Conservation (phyloP, 2,329 filamentous ascomycete genomes). For the Neonectria magnoliae region DNA sequence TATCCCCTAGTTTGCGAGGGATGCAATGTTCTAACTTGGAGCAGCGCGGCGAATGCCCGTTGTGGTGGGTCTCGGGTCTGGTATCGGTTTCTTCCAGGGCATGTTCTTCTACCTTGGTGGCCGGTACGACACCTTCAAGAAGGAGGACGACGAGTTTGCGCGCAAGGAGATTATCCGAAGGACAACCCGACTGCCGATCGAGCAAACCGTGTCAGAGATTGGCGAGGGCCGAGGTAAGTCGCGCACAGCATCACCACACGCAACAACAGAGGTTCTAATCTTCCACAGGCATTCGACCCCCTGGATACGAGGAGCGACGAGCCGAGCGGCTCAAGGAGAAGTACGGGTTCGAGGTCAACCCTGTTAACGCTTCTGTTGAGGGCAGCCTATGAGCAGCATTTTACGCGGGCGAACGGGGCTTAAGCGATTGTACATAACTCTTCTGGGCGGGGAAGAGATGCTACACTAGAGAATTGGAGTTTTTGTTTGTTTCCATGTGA, state of each 20-base stretch:
- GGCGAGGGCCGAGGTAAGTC: conserved; percentile 86
- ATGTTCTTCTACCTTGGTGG: conserved; percentile 76
- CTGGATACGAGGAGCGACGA: conserved; percentile 87
- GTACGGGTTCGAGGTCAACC: conserved; percentile 86
- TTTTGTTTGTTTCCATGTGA: conserved; percentile 46
- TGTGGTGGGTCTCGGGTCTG: conserved; percentile 72
- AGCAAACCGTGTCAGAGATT: conserved; percentile 82
- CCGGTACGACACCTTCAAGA: conserved; percentile 62
- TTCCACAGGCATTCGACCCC: conserved; percentile 75
- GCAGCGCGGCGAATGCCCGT: conserved; percentile 68
- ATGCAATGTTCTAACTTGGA: conserved; percentile 28
- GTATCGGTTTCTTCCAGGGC: conserved; percentile 66
- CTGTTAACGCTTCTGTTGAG: conserved; percentile 64
- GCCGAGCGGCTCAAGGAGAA: conserved; percentile 83
- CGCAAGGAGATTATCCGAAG: conserved; percentile 79
- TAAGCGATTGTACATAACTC: conserved; percentile 50
- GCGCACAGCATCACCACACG: conserved; percentile 16
- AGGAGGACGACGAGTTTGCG: conserved; percentile 75
- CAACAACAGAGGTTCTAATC: conserved; percentile 26
- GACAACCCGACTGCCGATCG: conserved; percentile 77
- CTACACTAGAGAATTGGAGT: conserved; percentile 55
- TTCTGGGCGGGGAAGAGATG: conserved; percentile 48
- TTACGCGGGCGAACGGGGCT: conserved; percentile 39
- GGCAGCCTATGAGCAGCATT: conserved; percentile 50
- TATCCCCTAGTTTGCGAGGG: conserved; percentile 8